phyloP scores from a whole-genome alignment of 345 rosid genomes.

The Excoecaria agallocha region DNA sequence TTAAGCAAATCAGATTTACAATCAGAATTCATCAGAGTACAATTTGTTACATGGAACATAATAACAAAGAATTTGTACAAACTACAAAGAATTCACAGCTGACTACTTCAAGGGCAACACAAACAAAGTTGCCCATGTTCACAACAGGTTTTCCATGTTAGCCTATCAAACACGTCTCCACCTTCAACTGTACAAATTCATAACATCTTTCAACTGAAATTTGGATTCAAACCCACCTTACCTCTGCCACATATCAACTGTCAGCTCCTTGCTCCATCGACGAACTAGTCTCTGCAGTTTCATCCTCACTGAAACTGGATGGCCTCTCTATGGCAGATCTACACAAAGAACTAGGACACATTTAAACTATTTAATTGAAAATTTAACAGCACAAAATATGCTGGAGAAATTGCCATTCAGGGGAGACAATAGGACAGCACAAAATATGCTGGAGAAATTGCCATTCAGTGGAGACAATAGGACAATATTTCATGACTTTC shows the following conservation, averaged over 20 bases:
- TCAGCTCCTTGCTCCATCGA: slow-evolving; percentile 37
- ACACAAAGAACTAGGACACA: slow-evolving; percentile 7
- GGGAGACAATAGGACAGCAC: too few species aligned
- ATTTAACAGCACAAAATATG: too few species aligned
- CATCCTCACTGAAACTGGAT: slow-evolving; percentile 69
- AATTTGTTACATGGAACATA: neutral
- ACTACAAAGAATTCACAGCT: too few species aligned
- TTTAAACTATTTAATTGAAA: neutral
- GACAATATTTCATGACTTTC: too few species aligned
- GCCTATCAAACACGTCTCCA: too few species aligned
- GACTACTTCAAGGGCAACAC: too few species aligned
- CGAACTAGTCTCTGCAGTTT: slow-evolving; percentile 60
- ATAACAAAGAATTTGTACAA: neutral
- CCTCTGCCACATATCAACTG: slow-evolving; percentile 9
- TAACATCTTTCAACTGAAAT: too few species aligned
- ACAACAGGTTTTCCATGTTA: too few species aligned
- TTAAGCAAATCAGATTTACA: slow-evolving; percentile 1
- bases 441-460: neutral
- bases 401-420: too few species aligned
- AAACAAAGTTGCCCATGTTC: too few species aligned
- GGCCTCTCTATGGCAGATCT: slow-evolving; percentile 51
- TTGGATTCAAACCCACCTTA: too few species aligned
- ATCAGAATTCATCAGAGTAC: neutral
- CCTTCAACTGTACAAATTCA: too few species aligned
- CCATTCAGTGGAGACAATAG: neutral